Percentiles rank a stretch among this genome's conserved stretches.
Evolutionary conservation across 108 stramenopile species (phyloP).

Genomic region (Nannochloropsis gaditana): DNA sequence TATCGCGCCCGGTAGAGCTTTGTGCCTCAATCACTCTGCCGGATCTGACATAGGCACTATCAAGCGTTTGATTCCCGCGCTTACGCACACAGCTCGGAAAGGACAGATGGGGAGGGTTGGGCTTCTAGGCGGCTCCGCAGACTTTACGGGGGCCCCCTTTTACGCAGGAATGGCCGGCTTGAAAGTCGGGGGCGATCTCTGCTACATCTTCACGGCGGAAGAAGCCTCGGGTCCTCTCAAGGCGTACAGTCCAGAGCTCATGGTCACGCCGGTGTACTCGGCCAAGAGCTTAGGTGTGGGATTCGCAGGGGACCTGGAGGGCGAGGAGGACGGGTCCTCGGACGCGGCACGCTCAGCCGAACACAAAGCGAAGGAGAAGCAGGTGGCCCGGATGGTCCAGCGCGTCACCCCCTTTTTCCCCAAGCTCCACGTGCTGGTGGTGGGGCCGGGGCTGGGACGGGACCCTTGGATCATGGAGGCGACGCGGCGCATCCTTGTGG

Average conservation of each 20-base stretch:
- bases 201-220: slow-evolving; percentile 79
- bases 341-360: not conserved
- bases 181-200: slow-evolving; percentile 82
- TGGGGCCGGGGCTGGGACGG: slow-evolving; percentile 91
- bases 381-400: slow-evolving; percentile 51
- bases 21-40: slow-evolving; percentile 11
- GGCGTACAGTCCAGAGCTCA: slow-evolving; percentile 64
- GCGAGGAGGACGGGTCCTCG: slow-evolving; percentile 32
- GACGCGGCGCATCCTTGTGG: slow-evolving; percentile 57
- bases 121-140: slow-evolving; percentile 82
- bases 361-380: not conserved
- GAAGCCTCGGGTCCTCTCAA: slow-evolving; percentile 92
- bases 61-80: not conserved
- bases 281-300: slow-evolving; percentile 54
- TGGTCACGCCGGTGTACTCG: slow-evolving; percentile 79
- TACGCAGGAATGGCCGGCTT: slow-evolving; percentile 84
- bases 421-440: slow-evolving; percentile 67
- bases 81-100: slow-evolving; percentile 52
- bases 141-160: slow-evolving; percentile 95
- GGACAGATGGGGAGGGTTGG: slow-evolving; percentile 85
- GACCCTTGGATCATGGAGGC: slow-evolving; percentile 63
- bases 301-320: slow-evolving; percentile 21
- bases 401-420: slow-evolving; percentile 56
- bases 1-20: not conserved
- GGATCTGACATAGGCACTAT: not conserved